Percentiles rank a stretch among this genome's conserved stretches.
Conservation (phyloP, 305 asterid genomes). For the Lippia alba region DNA sequence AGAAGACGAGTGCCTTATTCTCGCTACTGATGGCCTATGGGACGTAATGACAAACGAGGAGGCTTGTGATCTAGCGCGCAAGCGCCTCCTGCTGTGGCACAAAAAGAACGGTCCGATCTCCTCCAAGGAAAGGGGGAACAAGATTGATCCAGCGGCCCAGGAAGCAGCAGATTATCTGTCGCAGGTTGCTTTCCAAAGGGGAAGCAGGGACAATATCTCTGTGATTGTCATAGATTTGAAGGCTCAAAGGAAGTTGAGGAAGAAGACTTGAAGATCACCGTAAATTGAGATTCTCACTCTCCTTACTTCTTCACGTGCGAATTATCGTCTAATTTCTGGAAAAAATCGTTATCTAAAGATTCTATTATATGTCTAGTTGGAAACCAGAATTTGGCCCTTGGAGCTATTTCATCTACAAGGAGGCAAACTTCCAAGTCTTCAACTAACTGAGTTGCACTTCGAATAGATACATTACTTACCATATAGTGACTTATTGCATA, state of each 20-base stretch:
- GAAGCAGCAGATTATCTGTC: conserved; percentile 84
- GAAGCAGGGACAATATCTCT: conserved; percentile 80
- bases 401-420: no score
- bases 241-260: conserved; percentile 76
- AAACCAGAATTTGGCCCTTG: no score
- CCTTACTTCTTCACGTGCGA: no score
- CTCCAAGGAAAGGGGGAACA: conserved; percentile 51
- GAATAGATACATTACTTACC: no score
- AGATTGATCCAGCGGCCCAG: conserved; percentile 73
- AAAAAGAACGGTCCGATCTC: conserved; percentile 56
- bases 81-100: conserved; percentile 78
- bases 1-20: conserved; percentile 86
- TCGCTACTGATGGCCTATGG: conserved; percentile 94
- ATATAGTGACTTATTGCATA: no score
- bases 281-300: no score
- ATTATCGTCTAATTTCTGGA: background rate
- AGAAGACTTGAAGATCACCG: conserved; percentile 43
- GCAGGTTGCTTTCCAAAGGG: conserved; percentile 75
- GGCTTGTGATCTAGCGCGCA: conserved; percentile 85
- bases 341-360: no score
- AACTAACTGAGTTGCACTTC: no score
- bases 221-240: conserved; percentile 88
- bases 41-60: conserved; percentile 80
- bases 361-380: no score
- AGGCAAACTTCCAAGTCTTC: no score